phyloP scores from a whole-genome alignment of 352 stramenopile genomes.

The Globisporangium solare region DNA sequence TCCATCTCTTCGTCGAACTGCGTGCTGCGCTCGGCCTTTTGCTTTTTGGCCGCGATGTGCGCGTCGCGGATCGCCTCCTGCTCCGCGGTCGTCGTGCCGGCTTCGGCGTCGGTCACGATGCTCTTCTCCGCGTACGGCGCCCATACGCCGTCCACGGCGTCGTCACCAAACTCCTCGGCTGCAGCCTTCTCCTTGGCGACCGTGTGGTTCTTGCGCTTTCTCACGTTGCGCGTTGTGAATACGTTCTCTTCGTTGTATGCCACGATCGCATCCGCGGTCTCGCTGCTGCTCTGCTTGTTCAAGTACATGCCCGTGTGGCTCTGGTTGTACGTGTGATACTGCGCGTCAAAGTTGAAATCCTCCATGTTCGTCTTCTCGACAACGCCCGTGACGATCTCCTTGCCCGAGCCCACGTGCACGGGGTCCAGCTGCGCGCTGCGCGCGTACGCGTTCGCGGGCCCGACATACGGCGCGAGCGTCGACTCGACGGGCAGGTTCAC shows the following conservation, averaged over 20 bases:
- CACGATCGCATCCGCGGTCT: slow-evolving; percentile 20
- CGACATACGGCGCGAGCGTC: slow-evolving; percentile 50
- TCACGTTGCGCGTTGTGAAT: slow-evolving; percentile 33
- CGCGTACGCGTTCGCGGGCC: slow-evolving; percentile 26
- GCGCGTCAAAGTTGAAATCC: slow-evolving; percentile 74
- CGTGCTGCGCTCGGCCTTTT: slow-evolving; percentile 33
- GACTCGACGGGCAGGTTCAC: slow-evolving; percentile 67
- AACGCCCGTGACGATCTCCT: slow-evolving; percentile 72
- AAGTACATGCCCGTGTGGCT: slow-evolving; percentile 22
- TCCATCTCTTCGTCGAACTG: slow-evolving; percentile 78
- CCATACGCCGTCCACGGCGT: slow-evolving; percentile 48
- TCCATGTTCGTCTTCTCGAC: slow-evolving; percentile 69
- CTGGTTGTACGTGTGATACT: slow-evolving; percentile 80
- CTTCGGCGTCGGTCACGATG: slow-evolving; percentile 40
- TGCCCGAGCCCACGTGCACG: slow-evolving; percentile 45
- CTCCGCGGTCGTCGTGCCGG: slow-evolving; percentile 44
- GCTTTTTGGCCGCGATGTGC: slow-evolving; percentile 55
- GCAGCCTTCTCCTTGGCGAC: slow-evolving; percentile 29
- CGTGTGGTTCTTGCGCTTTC: slow-evolving; percentile 37
- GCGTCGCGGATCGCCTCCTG: slow-evolving; percentile 46
- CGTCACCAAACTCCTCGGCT: slow-evolving; percentile 41
- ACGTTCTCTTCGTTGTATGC: slow-evolving; percentile 22
- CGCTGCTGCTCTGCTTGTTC: slow-evolving; percentile 9
- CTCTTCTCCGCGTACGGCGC: slow-evolving; percentile 55
- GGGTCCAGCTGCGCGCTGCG: slow-evolving; percentile 17